These are phyloP conservation scores for Chrysoporthe cubensis DNA, from an alignment of 2,329 filamentous ascomycete species.

Conservation along the genomic window DNA sequence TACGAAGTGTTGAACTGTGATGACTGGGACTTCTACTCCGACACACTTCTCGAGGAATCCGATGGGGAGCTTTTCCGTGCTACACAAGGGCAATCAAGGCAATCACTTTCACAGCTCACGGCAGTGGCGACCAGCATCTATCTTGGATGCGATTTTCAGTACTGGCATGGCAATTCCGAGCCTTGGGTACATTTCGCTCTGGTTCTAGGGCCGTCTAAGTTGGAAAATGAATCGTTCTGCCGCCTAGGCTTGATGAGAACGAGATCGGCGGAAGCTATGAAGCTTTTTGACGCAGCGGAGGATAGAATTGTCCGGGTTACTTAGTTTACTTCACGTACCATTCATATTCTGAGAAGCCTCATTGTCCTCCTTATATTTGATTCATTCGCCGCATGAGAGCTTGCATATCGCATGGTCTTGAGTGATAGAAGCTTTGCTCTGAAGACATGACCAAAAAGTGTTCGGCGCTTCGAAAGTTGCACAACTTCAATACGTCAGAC, in stretches of 20 bases:
- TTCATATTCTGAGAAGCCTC: neutral
- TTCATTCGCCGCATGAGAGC: neutral
- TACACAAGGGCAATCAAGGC: neutral
- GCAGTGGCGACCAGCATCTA: neutral
- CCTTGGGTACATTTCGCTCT: neutral
- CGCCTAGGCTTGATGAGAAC: neutral
- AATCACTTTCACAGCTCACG: too few relatives aligned
- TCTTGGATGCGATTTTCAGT: neutral
- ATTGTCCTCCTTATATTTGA: neutral
- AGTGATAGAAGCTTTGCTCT: neutral
- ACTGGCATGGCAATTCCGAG: neutral
- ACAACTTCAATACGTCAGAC: neutral
- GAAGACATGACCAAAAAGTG: too few relatives aligned
- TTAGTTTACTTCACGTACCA: neutral
- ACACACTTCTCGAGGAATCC: neutral
- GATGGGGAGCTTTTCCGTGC: neutral
- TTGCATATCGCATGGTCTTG: neutral
- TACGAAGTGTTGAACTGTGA: too few relatives aligned
- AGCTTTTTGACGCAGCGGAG: neutral
- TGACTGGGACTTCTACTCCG: neutral
- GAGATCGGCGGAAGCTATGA: neutral
- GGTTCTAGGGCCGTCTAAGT: neutral
- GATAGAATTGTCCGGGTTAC: neutral
- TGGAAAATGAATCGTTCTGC: neutral
- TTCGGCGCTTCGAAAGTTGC: too few relatives aligned